Conservation (phyloP, 2,329 filamentous ascomycete genomes). For the Monascus ruber region DNA sequence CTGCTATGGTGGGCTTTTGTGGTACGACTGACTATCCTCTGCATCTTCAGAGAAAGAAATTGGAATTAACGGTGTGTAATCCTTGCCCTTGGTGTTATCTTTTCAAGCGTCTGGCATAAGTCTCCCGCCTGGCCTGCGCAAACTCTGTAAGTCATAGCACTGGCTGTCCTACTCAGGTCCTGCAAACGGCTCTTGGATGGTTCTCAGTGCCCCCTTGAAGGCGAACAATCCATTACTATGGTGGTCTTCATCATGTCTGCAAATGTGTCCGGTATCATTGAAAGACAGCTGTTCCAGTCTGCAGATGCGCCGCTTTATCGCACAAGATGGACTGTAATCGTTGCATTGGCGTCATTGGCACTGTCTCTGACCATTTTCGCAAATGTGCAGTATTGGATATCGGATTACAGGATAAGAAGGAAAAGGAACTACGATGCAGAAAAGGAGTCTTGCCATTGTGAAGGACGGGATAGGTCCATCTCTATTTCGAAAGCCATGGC, state of each 20-base stretch:
- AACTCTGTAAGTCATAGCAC: not conserved
- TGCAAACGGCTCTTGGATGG: constrained; percentile 48
- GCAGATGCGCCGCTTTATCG: constrained; percentile 1
- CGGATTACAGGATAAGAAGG: no score
- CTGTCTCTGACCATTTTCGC: no score
- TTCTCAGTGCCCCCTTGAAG: constrained; percentile 40
- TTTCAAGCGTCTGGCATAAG: no score
- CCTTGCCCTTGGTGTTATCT: not conserved
- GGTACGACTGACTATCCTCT: not conserved
- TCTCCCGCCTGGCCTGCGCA: no score
- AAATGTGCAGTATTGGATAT: no score
- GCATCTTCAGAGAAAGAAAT: not conserved
- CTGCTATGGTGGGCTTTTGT: no score
- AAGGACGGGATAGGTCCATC: no score
- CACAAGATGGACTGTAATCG: not conserved
- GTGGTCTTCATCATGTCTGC: constrained; percentile 49
- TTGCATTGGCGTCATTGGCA: no score
- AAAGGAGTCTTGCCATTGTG: no score
- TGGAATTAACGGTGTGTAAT: not conserved
- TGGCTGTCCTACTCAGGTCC: constrained; percentile 32
- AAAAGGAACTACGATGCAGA: no score
- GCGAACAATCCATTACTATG: constrained; percentile 46
- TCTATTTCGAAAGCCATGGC: no score
- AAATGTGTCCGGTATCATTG: constrained; percentile 48
- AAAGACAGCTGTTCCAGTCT: constrained; percentile 42